Evolutionary conservation across 257 asterid species (phyloP).

Genomic region (Capsicum rhomboideum): DNA sequence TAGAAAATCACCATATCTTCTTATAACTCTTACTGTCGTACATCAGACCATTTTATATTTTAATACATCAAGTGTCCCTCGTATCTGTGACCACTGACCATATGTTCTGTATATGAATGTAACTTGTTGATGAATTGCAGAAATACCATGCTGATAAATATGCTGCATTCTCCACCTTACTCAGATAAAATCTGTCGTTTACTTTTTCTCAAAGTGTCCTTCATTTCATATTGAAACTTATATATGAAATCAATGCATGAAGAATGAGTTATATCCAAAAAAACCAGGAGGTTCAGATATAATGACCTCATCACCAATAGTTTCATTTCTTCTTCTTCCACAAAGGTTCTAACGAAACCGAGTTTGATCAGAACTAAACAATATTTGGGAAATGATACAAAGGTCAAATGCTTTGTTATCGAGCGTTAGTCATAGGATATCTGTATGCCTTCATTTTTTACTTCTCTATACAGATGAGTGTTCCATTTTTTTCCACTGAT

Average conservation of each 20-base stretch:
- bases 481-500: neutral
- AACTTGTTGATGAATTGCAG: neutral
- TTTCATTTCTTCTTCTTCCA: slow-evolving; percentile 38
- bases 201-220: neutral
- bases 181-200: neutral
- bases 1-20: neutral
- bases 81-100: neutral
- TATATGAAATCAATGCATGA: neutral
- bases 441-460: neutral
- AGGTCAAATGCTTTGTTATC: slow-evolving; percentile 40
- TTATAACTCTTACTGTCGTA: neutral
- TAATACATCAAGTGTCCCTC: neutral
- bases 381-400: slow-evolving; percentile 18
- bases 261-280: neutral
- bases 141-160: neutral
- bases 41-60: neutral
- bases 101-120: neutral
- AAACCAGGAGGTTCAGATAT: neutral
- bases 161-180: neutral
- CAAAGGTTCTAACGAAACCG: slow-evolving; percentile 28
- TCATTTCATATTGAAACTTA: neutral
- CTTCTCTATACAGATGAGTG: neutral
- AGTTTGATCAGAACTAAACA: slow-evolving; percentile 38
- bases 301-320: neutral
- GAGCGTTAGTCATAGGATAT: neutral